These are phyloP conservation scores for Ophiostoma ulmi DNA, from an alignment of 2,329 filamentous ascomycete genomes.

Conservation along the genomic window DNA sequence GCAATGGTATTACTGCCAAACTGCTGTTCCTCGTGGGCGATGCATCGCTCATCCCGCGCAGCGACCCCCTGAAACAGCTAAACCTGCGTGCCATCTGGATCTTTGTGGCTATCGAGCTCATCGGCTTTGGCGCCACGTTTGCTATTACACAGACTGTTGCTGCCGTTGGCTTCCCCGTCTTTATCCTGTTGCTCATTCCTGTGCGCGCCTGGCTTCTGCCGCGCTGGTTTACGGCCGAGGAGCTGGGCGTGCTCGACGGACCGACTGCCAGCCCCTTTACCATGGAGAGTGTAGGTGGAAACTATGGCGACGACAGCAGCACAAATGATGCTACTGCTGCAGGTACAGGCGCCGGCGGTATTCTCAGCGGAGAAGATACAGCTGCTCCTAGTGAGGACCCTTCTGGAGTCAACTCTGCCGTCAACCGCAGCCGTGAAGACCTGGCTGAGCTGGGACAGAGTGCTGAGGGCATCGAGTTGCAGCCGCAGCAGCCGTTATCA, in stretches of 20 bases:
- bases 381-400: conserved; percentile 10
- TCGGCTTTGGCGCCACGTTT: conserved; percentile 72
- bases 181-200: conserved; percentile 66
- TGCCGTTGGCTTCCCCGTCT: conserved; percentile 72
- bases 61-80: conserved; percentile 56
- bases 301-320: not conserved
- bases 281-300: conserved; percentile 68
- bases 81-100: conserved; percentile 55
- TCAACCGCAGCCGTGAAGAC: conserved; percentile 19
- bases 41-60: conserved; percentile 51
- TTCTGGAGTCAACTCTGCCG: conserved; percentile 14
- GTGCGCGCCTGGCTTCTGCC: conserved; percentile 61
- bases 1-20: conserved; percentile 72
- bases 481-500: conserved; percentile 2
- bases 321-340: not conserved
- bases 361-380: conserved; percentile 16
- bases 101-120: conserved; percentile 63
- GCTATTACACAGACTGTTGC: conserved; percentile 77
- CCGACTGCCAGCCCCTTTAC: conserved; percentile 70
- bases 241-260: conserved; percentile 61
- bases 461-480: conserved; percentile 18
- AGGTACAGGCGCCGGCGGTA: not conserved
- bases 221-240: conserved; percentile 52
- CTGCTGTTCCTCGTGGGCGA: conserved; percentile 66
- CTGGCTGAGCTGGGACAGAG: conserved; percentile 25